Conservation (phyloP, 2,329 filamentous ascomycete species). For the Pseudocercospora pini-densiflorae region DNA sequence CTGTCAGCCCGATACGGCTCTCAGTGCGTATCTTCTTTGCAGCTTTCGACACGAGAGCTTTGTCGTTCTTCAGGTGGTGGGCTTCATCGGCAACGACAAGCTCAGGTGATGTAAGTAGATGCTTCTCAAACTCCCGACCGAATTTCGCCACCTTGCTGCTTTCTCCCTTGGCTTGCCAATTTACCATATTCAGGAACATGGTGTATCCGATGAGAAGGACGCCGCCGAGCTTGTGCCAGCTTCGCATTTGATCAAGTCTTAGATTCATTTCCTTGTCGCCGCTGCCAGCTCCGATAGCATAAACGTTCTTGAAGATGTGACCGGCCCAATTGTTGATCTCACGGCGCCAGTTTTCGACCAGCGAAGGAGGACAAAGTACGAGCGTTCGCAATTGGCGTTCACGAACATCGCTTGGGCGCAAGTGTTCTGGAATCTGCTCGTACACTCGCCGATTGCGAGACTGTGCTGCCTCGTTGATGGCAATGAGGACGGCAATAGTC, state of each 20-base stretch:
- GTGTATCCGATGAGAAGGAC: conserved; percentile 77
- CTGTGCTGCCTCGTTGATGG: conserved; percentile 68
- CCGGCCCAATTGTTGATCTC: conserved; percentile 73
- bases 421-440: conserved; percentile 68
- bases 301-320: conserved; percentile 59
- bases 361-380: conserved; percentile 73
- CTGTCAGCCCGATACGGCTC: conserved; percentile 81
- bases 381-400: conserved; percentile 64
- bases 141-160: conserved; percentile 41
- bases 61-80: conserved; percentile 73
- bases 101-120: conserved; percentile 65
- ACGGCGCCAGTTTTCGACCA: conserved; percentile 83
- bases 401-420: conserved; percentile 46
- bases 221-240: conserved; percentile 70
- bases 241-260: conserved; percentile 47
- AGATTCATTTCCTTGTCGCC: conserved; percentile 28
- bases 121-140: conserved; percentile 71
- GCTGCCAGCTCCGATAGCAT: conserved; percentile 55
- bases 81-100: conserved; percentile 87
- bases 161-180: conserved; percentile 22
- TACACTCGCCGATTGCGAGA: conserved; percentile 63
- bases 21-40: conserved; percentile 67
- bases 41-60: conserved; percentile 57
- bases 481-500: conserved; percentile 76
- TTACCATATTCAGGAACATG: conserved; percentile 61